Evolutionary conservation across 306 rosid species (phyloP).

Genomic region (Quercus suber): DNA sequence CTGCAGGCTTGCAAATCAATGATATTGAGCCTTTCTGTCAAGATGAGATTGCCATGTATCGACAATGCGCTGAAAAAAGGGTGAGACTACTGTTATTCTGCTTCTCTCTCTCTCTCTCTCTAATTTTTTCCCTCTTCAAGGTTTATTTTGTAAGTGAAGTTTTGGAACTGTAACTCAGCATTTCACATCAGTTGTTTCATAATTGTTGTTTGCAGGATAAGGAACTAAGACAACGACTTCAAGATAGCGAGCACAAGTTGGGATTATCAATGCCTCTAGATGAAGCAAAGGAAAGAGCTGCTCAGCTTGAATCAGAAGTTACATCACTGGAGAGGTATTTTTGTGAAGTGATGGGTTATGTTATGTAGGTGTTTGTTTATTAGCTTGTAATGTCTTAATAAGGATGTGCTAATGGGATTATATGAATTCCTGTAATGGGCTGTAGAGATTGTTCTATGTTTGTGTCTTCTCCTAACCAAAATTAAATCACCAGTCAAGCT

Average conservation of each 20-base stretch:
- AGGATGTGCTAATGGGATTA: not conserved
- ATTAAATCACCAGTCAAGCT: not conserved
- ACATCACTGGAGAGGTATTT: slow-evolving; percentile 74
- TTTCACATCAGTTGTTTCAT: slow-evolving; percentile 9
- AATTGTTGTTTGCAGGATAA: slow-evolving; percentile 50
- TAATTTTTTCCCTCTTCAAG: slow-evolving; percentile 1
- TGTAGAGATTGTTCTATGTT: not conserved
- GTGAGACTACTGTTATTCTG: slow-evolving; percentile 39
- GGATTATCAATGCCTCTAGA: slow-evolving; percentile 88
- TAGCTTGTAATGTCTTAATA: slow-evolving; percentile 4
- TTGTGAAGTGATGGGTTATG: slow-evolving; percentile 5
- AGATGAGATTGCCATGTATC: slow-evolving; percentile 79
- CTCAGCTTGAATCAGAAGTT: slow-evolving; percentile 81
- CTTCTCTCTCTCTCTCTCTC: not conserved
- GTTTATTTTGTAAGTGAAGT: slow-evolving; percentile 4
- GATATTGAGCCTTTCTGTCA: slow-evolving; percentile 97
- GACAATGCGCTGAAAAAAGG: slow-evolving; percentile 77
- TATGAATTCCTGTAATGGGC: not conserved
- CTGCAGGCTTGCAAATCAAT: slow-evolving; percentile 86
- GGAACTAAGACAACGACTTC: slow-evolving; percentile 72
- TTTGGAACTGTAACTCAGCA: not conserved
- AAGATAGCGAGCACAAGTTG: slow-evolving; percentile 77
- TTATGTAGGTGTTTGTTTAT: not conserved
- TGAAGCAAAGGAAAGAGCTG: slow-evolving; percentile 75
- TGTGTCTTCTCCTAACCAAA: not conserved